phyloP scores from a whole-genome alignment of 257 asterid genomes.

The Ballota nigra region DNA sequence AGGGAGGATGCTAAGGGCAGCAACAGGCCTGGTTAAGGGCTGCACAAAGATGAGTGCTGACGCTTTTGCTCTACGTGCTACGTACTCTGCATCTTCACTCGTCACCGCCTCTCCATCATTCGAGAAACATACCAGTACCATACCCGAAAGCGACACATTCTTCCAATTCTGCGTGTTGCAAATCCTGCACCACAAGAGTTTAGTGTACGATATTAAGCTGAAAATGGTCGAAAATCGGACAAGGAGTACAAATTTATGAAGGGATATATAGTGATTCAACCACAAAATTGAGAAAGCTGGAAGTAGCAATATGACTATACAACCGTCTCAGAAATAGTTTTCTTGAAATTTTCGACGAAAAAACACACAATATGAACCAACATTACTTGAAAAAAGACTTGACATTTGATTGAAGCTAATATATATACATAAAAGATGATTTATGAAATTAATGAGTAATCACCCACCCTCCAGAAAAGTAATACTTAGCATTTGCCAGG shows the following conservation, averaged over 20 bases:
- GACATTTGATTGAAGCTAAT: too few relatives aligned
- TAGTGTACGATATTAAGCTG: too few relatives aligned
- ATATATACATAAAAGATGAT: too few relatives aligned
- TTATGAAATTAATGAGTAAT: neutral
- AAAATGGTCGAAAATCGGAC: too few relatives aligned
- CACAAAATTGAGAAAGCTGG: too few relatives aligned
- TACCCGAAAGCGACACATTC: conserved; percentile 31
- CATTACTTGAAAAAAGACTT: too few relatives aligned
- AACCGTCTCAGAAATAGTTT: too few relatives aligned
- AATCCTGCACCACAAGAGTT: conserved; percentile 26
- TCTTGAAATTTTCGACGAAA: too few relatives aligned
- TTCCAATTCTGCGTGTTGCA: conserved; percentile 29
- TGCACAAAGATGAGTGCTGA: conserved; percentile 50
- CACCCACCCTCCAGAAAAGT: conserved; percentile 37
- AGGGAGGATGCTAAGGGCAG: conserved; percentile 48
- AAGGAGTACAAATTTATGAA: too few relatives aligned
- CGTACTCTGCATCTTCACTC: conserved; percentile 39
- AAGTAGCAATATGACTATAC: too few relatives aligned
- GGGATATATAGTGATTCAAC: too few relatives aligned
- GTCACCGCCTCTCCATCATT: conserved; percentile 22
- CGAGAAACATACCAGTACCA: conserved; percentile 43
- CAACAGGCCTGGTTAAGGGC: conserved; percentile 43
- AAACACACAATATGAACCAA: too few relatives aligned
- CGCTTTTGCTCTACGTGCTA: conserved; percentile 36
- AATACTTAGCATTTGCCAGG: conserved; percentile 29